Percentiles rank a stretch among this genome's conserved stretches.
phyloP scores from a whole-genome alignment of 2,329 filamentous ascomycete genomes.

The Phoma sp. region DNA sequence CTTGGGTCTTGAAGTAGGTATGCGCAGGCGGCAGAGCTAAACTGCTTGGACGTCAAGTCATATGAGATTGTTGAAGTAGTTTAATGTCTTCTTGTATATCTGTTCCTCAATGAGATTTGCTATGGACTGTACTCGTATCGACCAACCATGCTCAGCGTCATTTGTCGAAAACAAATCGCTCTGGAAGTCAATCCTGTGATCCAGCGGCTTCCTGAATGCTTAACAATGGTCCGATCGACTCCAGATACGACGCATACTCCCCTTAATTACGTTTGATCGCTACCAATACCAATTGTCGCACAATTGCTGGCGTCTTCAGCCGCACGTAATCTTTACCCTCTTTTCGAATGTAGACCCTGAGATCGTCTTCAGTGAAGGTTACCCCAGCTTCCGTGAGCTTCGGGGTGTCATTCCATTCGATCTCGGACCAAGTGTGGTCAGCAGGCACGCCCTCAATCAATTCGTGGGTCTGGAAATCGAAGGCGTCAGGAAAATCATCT shows the following conservation, averaged over 20 bases:
- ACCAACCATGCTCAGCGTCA: no score
- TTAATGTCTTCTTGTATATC: constrained; percentile 4
- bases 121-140: no score
- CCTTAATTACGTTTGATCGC: no score
- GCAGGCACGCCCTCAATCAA: background rate
- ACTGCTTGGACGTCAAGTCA: background rate
- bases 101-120: background rate
- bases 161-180: no score
- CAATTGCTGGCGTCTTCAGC: constrained; percentile 14
- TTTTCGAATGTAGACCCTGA: constrained; percentile 4
- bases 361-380: constrained; percentile 3
- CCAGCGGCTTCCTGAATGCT: no score
- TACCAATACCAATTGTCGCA: background rate
- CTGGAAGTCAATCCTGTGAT: no score
- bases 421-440: constrained; percentile 1
- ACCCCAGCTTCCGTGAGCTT: background rate
- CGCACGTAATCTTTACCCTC: background rate
- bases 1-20: constrained; percentile 68
- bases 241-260: no score
- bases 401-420: background rate
- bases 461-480: background rate
- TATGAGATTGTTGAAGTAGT: background rate
- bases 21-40: constrained; percentile 55
- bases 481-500: constrained; percentile 9
- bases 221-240: no score